These are phyloP conservation scores for Whalleya microplaca DNA, from an alignment of 2,329 filamentous ascomycete genomes.

Conservation along the genomic window DNA sequence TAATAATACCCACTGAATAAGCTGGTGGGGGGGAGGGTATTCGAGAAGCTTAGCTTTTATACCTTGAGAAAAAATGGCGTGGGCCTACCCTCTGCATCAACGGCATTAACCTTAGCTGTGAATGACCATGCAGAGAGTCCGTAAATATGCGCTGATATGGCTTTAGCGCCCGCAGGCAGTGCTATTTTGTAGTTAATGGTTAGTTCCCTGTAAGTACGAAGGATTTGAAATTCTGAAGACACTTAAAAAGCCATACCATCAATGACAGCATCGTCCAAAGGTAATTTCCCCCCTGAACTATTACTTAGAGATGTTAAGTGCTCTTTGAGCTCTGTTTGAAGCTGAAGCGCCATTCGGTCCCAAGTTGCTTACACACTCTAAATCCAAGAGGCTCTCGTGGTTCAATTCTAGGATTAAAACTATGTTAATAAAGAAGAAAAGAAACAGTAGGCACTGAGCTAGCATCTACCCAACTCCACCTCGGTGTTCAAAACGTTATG, in stretches of 20 bases:
- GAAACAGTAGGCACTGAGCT: too few species aligned
- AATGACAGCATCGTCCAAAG: slow-evolving; percentile 10
- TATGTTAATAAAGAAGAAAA: too few species aligned
- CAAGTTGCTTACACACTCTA: not conserved
- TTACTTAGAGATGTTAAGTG: not conserved
- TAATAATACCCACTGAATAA: not conserved
- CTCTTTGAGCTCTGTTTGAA: slow-evolving; percentile 5
- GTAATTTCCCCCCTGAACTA: slow-evolving; percentile 1
- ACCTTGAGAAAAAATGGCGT: slow-evolving; percentile 12
- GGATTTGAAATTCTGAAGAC: not conserved
- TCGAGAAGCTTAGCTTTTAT: not conserved
- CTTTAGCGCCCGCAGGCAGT: not conserved
- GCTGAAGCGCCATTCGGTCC: slow-evolving; percentile 1
- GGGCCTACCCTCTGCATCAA: not conserved
- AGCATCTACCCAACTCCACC: too few species aligned
- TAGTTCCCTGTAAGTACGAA: not conserved
- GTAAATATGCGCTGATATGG: slow-evolving; percentile 3
- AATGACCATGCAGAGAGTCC: slow-evolving; percentile 10
- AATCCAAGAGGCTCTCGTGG: not conserved
- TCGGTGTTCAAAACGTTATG: too few species aligned
- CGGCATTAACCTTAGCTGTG: slow-evolving; percentile 18
- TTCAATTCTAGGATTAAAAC: not conserved
- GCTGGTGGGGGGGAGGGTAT: not conserved
- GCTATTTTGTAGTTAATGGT: not conserved
- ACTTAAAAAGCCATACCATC: not conserved